phyloP scores from a whole-genome alignment of 495 filamentous ascomycete species.

The Apiosordaria backusii region DNA sequence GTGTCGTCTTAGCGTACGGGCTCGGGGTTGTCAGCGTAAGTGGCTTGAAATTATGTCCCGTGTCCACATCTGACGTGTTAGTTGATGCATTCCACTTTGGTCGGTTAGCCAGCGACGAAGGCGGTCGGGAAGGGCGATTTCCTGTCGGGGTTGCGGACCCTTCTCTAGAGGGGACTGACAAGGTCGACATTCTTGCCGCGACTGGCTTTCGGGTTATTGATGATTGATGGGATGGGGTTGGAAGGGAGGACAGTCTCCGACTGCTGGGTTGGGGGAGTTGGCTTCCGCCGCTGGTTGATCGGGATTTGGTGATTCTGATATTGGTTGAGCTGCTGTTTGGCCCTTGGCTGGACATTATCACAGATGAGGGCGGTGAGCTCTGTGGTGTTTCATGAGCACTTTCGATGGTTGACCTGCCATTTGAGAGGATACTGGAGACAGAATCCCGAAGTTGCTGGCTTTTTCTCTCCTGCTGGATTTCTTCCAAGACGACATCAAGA shows the following conservation, averaged over 20 bases:
- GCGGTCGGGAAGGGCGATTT: constrained; percentile 46
- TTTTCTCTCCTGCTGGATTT: constrained; percentile 60
- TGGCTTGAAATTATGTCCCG: constrained; percentile 68
- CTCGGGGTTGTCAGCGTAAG: constrained; percentile 59
- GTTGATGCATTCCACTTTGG: constrained; percentile 78
- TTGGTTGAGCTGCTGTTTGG: constrained; percentile 40
- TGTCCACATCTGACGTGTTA: constrained; percentile 64
- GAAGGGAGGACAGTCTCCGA: constrained; percentile 32
- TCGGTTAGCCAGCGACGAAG: constrained; percentile 50
- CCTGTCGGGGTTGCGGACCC: constrained; percentile 56
- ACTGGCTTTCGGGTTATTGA: constrained; percentile 25
- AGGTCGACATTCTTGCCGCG: constrained; percentile 37
- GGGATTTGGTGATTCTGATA: constrained; percentile 40
- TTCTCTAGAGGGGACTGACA: constrained; percentile 44
- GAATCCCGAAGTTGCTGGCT: constrained; percentile 84
- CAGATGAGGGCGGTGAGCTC: constrained; percentile 87
- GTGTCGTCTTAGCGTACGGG: constrained; percentile 53
- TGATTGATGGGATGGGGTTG: constrained; percentile 23
- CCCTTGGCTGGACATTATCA: constrained; percentile 62
- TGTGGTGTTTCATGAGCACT: constrained; percentile 76
- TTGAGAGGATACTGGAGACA: constrained; percentile 84
- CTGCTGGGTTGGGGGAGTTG: constrained; percentile 43
- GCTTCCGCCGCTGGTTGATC: constrained; percentile 37
- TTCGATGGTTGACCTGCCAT: constrained; percentile 71
- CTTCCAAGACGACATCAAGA: constrained; percentile 69